These are phyloP conservation scores for Naegleria fowleri DNA, from an alignment of 208 protist species.

Conservation along the genomic window DNA sequence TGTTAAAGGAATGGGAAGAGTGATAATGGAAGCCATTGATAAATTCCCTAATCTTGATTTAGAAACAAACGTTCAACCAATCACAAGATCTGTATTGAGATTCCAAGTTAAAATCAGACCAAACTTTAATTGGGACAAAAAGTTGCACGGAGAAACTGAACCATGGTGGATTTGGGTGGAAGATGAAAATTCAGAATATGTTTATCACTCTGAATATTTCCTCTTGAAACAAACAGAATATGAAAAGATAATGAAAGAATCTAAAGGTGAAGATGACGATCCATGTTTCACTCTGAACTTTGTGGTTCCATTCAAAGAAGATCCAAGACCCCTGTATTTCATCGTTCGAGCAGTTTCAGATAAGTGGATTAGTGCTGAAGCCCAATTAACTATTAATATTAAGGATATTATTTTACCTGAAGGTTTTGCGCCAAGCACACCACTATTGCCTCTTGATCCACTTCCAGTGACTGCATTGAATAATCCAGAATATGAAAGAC, in stretches of 20 bases:
- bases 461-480: conserved; percentile 74
- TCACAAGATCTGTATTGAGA: conserved; percentile 89
- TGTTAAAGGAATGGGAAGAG: conserved; percentile 46
- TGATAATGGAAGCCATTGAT: conserved; percentile 67
- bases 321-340: conserved; percentile 93
- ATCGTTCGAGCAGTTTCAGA: conserved; percentile 87
- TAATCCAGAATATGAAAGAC: conserved; percentile 68
- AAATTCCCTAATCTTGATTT: conserved; percentile 83
- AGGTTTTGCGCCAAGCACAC: conserved; percentile 82
- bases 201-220: conserved; percentile 69
- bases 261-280: neutral
- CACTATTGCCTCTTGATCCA: conserved; percentile 87
- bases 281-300: conserved; percentile 69
- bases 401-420: conserved; percentile 89
- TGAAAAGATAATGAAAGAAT: conserved; percentile 44
- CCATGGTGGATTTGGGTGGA: conserved; percentile 93
- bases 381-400: conserved; percentile 81
- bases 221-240: conserved; percentile 67
- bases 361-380: conserved; percentile 80
- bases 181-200: conserved; percentile 87
- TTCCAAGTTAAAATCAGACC: conserved; percentile 78
- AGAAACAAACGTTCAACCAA: conserved; percentile 85
- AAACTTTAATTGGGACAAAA: conserved; percentile 84
- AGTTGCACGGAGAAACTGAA: conserved; percentile 82
- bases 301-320: conserved; percentile 86